A percentile compares a stretch with the other conserved stretches of the same genome.
Conservation (phyloP, 2,329 filamentous ascomycete genomes). For the Aureobasidium sp. region DNA sequence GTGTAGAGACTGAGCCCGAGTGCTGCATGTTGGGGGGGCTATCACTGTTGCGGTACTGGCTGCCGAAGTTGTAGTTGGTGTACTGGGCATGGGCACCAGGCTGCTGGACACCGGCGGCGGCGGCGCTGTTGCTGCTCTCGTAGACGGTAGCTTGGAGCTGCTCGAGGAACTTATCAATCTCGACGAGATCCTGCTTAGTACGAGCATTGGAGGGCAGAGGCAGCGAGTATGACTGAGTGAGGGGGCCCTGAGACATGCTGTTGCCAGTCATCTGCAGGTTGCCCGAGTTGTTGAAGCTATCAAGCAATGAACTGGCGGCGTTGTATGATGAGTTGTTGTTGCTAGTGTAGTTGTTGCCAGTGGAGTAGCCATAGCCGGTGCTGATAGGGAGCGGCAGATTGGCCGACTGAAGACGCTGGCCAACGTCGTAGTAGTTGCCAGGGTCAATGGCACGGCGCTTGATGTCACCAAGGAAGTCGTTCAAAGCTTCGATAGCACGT, state of each 20-base stretch:
- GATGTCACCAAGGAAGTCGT: slow-evolving; percentile 88
- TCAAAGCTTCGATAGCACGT: slow-evolving; percentile 73
- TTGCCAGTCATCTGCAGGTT: slow-evolving; percentile 18
- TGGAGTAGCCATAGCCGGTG: slow-evolving; percentile 32
- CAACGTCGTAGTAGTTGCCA: slow-evolving; percentile 82
- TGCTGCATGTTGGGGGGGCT: slow-evolving; percentile 44
- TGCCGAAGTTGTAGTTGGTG: slow-evolving; percentile 30
- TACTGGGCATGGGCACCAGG: slow-evolving; percentile 58
- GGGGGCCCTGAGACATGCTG: slow-evolving; percentile 39
- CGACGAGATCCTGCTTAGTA: slow-evolving; percentile 87
- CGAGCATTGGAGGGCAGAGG: slow-evolving; percentile 81
- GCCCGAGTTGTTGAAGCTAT: slow-evolving; percentile 25
- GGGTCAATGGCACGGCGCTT: slow-evolving; percentile 90
- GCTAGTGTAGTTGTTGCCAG: slow-evolving; percentile 33
- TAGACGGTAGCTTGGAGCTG: slow-evolving; percentile 96
- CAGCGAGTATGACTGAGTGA: slow-evolving; percentile 76
- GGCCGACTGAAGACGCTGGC: slow-evolving; percentile 74
- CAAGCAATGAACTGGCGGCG: slow-evolving; percentile 27
- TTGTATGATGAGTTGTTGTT: slow-evolving; percentile 22
- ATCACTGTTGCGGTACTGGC: slow-evolving; percentile 52
- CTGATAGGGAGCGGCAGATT: slow-evolving; percentile 38
- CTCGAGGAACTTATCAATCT: slow-evolving; percentile 90
- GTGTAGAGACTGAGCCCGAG: slow-evolving; percentile 28
- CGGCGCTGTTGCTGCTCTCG: slow-evolving; percentile 72
- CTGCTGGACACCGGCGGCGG: slow-evolving; percentile 69